These are phyloP conservation scores for Fusarium tanahbumbuense DNA, from an alignment of 2,329 filamentous ascomycete genomes.

Conservation along the genomic window DNA sequence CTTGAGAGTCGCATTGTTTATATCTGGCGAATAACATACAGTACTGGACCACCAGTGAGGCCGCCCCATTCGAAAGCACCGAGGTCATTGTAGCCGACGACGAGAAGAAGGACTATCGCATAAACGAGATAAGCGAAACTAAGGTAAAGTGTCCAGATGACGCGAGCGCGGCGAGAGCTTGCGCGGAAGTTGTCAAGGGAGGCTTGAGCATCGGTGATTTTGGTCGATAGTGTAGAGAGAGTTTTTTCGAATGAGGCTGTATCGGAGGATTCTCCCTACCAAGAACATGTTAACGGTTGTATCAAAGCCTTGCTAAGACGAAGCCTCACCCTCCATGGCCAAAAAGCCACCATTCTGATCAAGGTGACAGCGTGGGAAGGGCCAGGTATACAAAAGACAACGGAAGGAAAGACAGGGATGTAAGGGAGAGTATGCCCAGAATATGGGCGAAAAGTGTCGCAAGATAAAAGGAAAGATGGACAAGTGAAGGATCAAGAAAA, in stretches of 20 bases:
- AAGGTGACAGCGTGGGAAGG: constrained; percentile 4
- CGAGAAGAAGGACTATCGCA: constrained; percentile 81
- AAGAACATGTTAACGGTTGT: constrained; percentile 23
- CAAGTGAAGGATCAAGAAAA: constrained; percentile 8
- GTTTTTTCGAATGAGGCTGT: constrained; percentile 94
- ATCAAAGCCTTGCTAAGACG: background rate
- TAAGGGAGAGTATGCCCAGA: constrained; percentile 19
- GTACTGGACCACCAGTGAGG: constrained; percentile 79
- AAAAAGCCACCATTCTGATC: constrained; percentile 79
- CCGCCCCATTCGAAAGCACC: constrained; percentile 81
- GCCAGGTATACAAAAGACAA: constrained; percentile 19
- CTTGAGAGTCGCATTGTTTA: background rate
- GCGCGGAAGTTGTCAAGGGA: constrained; percentile 79
- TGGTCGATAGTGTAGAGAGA: constrained; percentile 81
- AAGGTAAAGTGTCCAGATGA: constrained; percentile 90
- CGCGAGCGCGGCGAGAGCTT: constrained; percentile 80
- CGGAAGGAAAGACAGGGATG: constrained; percentile 1
- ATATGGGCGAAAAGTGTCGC: constrained; percentile 5
- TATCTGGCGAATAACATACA: constrained; percentile 65
- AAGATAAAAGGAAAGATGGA: constrained; percentile 4
- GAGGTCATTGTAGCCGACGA: constrained; percentile 86
- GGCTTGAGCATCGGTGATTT: constrained; percentile 80
- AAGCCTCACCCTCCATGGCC: constrained; percentile 80
- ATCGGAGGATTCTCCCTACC: constrained; percentile 81
- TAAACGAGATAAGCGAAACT: constrained; percentile 91